Conservation (phyloP, 306 rosid genomes). For the Trichosanthes cucumerina region DNA sequence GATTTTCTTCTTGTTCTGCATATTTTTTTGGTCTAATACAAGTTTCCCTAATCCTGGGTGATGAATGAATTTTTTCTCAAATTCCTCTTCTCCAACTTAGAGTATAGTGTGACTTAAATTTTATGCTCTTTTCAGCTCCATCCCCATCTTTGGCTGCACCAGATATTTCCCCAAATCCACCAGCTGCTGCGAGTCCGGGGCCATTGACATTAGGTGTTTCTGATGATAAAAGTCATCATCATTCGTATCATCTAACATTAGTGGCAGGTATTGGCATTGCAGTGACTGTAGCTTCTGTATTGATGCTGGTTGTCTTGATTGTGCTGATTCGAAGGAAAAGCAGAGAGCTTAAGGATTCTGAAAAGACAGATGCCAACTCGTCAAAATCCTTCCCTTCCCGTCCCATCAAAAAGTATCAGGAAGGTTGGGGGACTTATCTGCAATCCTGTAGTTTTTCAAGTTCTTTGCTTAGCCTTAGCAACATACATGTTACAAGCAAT, state of each 20-base stretch:
- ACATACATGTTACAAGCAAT: not conserved
- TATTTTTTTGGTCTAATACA: not conserved
- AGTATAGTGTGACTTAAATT: not conserved
- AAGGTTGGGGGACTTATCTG: constrained; percentile 37
- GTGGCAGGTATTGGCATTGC: constrained; percentile 69
- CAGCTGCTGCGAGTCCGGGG: constrained; percentile 60
- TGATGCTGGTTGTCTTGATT: constrained; percentile 58
- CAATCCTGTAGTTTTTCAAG: constrained; percentile 11
- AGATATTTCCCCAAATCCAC: constrained; percentile 61
- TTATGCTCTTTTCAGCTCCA: constrained; percentile 45
- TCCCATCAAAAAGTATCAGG: constrained; percentile 63
- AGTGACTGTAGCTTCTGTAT: constrained; percentile 60
- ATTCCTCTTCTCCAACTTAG: not conserved
- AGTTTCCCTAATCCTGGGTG: not conserved
- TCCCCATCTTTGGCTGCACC: constrained; percentile 47
- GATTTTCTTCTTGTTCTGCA: not conserved
- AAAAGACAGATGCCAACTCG: constrained; percentile 29
- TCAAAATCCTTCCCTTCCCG: constrained; percentile 46
- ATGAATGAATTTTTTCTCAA: not conserved
- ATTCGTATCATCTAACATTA: constrained; percentile 56
- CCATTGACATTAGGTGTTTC: constrained; percentile 41
- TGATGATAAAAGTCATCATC: constrained; percentile 36
- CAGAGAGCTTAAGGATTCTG: constrained; percentile 60
- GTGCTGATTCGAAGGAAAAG: constrained; percentile 71
- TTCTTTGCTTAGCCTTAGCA: not conserved